Conservation (phyloP, 371 early-diverging fungal species). For the Rhizopus arrhizus region DNA sequence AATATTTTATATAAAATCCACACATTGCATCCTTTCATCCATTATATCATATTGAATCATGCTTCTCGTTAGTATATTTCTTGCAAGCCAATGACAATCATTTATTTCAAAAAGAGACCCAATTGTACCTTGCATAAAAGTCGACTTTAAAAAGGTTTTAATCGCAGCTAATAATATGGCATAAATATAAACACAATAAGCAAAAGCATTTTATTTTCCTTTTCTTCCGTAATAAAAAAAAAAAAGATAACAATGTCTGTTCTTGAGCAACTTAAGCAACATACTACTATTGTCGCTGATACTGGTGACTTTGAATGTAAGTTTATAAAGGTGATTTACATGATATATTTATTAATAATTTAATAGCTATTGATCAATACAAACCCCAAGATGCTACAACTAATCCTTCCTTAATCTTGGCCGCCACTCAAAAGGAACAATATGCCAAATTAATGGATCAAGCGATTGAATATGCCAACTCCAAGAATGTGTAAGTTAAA, state of each 20-base stretch:
- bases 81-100: too few species aligned
- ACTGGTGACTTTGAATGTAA: constrained; percentile 97
- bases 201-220: neutral
- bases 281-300: constrained; percentile 97
- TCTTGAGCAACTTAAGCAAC: constrained; percentile 81
- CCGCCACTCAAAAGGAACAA: constrained; percentile 88
- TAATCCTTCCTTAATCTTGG: constrained; percentile 97
- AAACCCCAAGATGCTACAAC: constrained; percentile 99
- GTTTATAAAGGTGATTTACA: constrained; percentile 10
- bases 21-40: too few species aligned
- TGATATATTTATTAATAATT: too few species aligned
- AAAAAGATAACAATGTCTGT: constrained; percentile 40
- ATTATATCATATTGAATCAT: too few species aligned
- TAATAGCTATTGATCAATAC: constrained; percentile 89
- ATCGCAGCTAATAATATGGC: too few species aligned
- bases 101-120: too few species aligned
- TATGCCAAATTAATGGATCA: constrained; percentile 89
- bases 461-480: constrained; percentile 87
- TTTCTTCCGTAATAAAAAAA: neutral
- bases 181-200: too few species aligned
- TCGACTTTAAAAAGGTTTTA: too few species aligned
- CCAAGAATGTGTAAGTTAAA: constrained; percentile 37
- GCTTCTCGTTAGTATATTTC: too few species aligned
- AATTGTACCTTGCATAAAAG: too few species aligned
- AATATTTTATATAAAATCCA: too few species aligned